Conservation (phyloP, 2,329 filamentous ascomycete species). For the Myotisia sp. region DNA sequence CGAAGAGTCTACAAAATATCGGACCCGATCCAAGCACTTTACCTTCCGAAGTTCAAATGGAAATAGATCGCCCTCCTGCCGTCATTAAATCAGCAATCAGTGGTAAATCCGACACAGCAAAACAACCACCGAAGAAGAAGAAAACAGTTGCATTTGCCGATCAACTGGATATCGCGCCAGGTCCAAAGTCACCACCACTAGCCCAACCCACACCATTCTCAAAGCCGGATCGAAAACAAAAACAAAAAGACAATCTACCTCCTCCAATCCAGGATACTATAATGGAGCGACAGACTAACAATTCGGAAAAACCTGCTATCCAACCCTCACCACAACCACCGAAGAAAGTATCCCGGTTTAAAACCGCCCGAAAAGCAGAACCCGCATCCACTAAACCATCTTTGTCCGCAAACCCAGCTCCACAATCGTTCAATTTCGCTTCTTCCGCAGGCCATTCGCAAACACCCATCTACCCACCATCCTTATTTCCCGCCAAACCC, state of each 20-base stretch:
- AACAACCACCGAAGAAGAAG: slow-evolving; percentile 26
- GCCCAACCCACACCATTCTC: slow-evolving; percentile 6
- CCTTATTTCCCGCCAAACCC: slow-evolving; percentile 26
- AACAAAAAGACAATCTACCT: slow-evolving; percentile 22
- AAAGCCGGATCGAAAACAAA: slow-evolving; percentile 17
- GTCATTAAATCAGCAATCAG: slow-evolving; percentile 8
- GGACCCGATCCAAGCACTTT: slow-evolving; percentile 34
- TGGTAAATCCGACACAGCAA: too few relatives aligned
- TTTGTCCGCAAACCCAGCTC: slow-evolving; percentile 10
- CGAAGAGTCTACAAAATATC: slow-evolving; percentile 42
- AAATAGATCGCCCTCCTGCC: slow-evolving; percentile 16
- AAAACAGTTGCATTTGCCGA: slow-evolving; percentile 75
- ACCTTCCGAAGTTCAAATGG: slow-evolving; percentile 20
- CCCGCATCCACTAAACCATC: slow-evolving; percentile 6
- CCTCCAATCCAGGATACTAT: slow-evolving; percentile 30
- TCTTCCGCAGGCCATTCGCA: slow-evolving; percentile 8
- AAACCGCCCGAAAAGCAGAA: slow-evolving; percentile 20
- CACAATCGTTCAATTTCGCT: slow-evolving; percentile 13
- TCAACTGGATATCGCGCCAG: slow-evolving; percentile 53
- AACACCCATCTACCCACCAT: slow-evolving; percentile 12
- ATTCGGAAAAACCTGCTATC: slow-evolving; percentile 15
- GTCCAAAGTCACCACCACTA: slow-evolving; percentile 22
- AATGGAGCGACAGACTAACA: slow-evolving; percentile 34
- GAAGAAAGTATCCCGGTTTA: slow-evolving; percentile 34
- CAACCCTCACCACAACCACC: slow-evolving; percentile 11